These are phyloP conservation scores for Yamadazyma atlantica DNA, from an alignment of 1,139 yeast genomes.

Conservation along the genomic window DNA sequence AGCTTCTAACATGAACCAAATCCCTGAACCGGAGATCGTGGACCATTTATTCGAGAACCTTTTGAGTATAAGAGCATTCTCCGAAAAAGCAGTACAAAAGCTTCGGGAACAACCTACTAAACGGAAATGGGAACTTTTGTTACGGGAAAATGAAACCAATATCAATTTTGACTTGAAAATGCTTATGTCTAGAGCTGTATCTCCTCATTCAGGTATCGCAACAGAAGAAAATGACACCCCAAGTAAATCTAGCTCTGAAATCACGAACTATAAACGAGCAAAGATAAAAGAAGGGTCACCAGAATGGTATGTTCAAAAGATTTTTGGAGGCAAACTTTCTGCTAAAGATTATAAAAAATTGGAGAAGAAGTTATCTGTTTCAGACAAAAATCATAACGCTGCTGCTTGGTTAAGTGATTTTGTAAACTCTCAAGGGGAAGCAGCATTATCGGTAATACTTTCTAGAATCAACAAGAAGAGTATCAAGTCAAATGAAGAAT, in stretches of 20 bases:
- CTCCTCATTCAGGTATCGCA: not conserved
- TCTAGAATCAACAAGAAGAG: slow-evolving; percentile 42
- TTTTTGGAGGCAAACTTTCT: slow-evolving; percentile 35
- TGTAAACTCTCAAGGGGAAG: slow-evolving; percentile 43
- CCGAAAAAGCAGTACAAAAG: slow-evolving; percentile 33
- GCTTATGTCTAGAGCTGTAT: slow-evolving; percentile 10
- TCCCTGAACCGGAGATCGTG: slow-evolving; percentile 38
- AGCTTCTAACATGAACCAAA: slow-evolving; percentile 29
- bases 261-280: not conserved
- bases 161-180: slow-evolving; percentile 33
- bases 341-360: slow-evolving; percentile 36
- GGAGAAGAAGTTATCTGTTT: slow-evolving; percentile 31
- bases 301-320: slow-evolving; percentile 42
- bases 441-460: slow-evolving; percentile 43
- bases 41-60: slow-evolving; percentile 40
- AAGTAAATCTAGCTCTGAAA: not conserved
- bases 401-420: slow-evolving; percentile 35
- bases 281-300: slow-evolving; percentile 38
- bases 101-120: slow-evolving; percentile 32
- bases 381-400: slow-evolving; percentile 18
- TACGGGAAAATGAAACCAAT: slow-evolving; percentile 43
- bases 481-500: slow-evolving; percentile 46
- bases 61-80: slow-evolving; percentile 38
- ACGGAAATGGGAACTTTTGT: slow-evolving; percentile 48
- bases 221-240: slow-evolving; percentile 4